phyloP scores from a whole-genome alignment of 179 eudicot species.

The Sideroxylon spinosum region DNA sequence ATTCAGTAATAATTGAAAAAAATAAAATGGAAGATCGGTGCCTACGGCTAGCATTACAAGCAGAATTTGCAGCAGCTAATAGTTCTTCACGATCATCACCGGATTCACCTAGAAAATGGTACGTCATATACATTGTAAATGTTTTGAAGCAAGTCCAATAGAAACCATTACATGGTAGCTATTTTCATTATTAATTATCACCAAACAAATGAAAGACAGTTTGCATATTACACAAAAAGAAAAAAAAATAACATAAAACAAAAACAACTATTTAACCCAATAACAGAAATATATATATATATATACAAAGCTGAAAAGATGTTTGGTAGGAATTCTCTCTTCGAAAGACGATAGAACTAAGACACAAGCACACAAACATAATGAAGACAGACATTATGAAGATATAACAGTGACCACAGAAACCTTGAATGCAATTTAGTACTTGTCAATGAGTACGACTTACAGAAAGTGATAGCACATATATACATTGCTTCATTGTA shows the following conservation, averaged over 20 bases:
- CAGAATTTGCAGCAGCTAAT: conserved; percentile 39
- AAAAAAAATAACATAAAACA: neutral
- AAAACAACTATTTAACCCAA: too few relatives aligned
- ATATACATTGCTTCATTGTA: neutral
- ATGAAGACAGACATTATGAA: neutral
- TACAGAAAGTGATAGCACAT: neutral
- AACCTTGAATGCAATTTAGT: neutral
- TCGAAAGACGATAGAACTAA: neutral
- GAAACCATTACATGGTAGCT: neutral
- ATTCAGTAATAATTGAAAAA: neutral
- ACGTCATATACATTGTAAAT: neutral
- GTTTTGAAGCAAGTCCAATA: neutral
- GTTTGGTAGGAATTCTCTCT: neutral
- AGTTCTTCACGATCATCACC: conserved; percentile 46
- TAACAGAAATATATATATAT: neutral
- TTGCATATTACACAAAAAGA: too few relatives aligned
- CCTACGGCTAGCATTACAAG: conserved; percentile 47
- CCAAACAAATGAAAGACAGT: neutral
- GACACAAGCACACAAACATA: neutral
- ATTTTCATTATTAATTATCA: neutral
- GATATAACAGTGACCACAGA: neutral
- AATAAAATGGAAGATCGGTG: neutral
- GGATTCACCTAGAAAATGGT: conserved; percentile 40
- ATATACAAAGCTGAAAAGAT: neutral
- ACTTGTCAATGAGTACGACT: neutral